Conservation (phyloP, 768 basidiomycete genomes). For the Lentinula detonsa region DNA sequence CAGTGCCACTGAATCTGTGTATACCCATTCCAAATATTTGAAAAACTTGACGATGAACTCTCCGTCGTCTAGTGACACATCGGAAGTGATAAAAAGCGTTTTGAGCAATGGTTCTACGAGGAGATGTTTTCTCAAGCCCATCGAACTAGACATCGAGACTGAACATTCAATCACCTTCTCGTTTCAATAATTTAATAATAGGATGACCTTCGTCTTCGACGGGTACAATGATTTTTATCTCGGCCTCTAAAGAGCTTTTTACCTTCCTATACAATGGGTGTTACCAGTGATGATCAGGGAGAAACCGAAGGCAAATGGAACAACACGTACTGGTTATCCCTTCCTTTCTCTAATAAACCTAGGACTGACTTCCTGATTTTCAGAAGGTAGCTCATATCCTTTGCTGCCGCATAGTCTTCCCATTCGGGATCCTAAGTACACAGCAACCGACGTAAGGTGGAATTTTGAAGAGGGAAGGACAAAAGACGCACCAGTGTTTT, state of each 20-base stretch:
- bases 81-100: constrained; percentile 78
- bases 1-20: constrained; percentile 34
- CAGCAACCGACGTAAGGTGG: not conserved
- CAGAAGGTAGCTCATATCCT: constrained; percentile 62
- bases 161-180: constrained; percentile 32
- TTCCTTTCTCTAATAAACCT: constrained; percentile 68
- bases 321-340: constrained; percentile 59
- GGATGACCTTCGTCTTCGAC: constrained; percentile 18
- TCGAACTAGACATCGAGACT: not conserved
- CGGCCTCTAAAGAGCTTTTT: constrained; percentile 72
- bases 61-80: constrained; percentile 48
- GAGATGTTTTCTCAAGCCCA: not conserved
- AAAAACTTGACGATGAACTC: constrained; percentile 26
- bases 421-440: constrained; percentile 47
- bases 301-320: not conserved
- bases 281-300: not conserved
- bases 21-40: no score
- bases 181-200: constrained; percentile 25
- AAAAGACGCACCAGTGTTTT: constrained; percentile 47
- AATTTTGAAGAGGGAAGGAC: not conserved
- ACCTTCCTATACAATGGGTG: constrained; percentile 42
- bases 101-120: constrained; percentile 56
- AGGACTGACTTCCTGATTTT: constrained; percentile 56
- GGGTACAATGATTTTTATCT: constrained; percentile 58
- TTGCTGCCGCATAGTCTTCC: constrained; percentile 49